Evolutionary conservation across 2,329 filamentous ascomycete genomes (phyloP).

Genomic region (Stachybotrys chlorohalonatus): DNA sequence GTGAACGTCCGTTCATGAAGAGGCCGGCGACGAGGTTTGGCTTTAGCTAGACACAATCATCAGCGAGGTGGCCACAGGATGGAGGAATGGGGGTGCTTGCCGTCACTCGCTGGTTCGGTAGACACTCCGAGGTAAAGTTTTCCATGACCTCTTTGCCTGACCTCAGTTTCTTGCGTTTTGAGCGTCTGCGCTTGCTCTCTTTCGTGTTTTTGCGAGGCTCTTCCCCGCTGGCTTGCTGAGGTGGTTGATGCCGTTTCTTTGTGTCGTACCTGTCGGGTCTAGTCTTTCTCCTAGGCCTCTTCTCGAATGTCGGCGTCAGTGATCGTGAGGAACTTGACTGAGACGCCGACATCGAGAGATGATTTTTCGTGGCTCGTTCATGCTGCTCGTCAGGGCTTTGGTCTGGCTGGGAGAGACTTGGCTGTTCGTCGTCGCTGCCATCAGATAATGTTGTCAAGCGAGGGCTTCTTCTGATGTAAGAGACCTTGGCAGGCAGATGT

Average conservation of each 20-base stretch:
- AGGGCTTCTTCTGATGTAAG: not conserved
- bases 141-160: constrained; percentile 40
- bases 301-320: constrained; percentile 29
- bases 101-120: constrained; percentile 29
- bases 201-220: not conserved
- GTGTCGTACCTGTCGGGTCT: constrained; percentile 46
- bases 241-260: constrained; percentile 12
- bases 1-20: constrained; percentile 22
- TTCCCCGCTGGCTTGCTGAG: not conserved
- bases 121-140: constrained; percentile 45
- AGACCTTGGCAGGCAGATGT: not conserved
- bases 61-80: not conserved
- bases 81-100: constrained; percentile 11
- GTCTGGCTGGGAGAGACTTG: not conserved
- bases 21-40: constrained; percentile 21
- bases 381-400: not conserved
- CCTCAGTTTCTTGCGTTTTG: constrained; percentile 18
- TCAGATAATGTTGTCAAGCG: not conserved
- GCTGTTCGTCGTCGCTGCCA: not conserved
- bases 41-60: constrained; percentile 17
- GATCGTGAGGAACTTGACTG: not conserved
- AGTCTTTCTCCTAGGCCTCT: constrained; percentile 45
- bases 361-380: not conserved
- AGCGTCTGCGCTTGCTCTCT: constrained; percentile 2
- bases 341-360: not conserved